Conservation (phyloP, 2,329 filamentous ascomycete genomes). For the Penicillium sp. region DNA sequence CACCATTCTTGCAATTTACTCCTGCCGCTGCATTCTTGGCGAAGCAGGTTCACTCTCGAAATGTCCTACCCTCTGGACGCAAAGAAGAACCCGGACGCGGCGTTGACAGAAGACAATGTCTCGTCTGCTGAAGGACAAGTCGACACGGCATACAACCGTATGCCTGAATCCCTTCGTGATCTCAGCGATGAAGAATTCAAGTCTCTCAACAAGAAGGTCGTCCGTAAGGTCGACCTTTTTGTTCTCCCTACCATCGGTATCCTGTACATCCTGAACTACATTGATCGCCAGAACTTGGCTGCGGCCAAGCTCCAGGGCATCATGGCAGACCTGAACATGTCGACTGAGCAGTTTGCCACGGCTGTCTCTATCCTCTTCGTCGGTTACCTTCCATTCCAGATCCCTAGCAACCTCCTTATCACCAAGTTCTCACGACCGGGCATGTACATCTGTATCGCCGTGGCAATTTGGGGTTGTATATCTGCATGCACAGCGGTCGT, state of each 20-base stretch:
- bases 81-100: slow-evolving; percentile 17
- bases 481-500: slow-evolving; percentile 59
- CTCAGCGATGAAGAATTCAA: slow-evolving; percentile 26
- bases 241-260: slow-evolving; percentile 37
- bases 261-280: slow-evolving; percentile 46
- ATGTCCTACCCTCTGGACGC: slow-evolving; percentile 17
- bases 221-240: slow-evolving; percentile 35
- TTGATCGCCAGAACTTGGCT: slow-evolving; percentile 43
- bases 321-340: slow-evolving; percentile 43
- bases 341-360: slow-evolving; percentile 36
- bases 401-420: slow-evolving; percentile 54
- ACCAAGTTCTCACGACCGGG: slow-evolving; percentile 55
- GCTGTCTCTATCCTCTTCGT: slow-evolving; percentile 31
- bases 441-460: slow-evolving; percentile 55
- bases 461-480: slow-evolving; percentile 63
- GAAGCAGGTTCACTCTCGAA: background rate
- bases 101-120: slow-evolving; percentile 16
- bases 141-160: slow-evolving; percentile 18
- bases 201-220: slow-evolving; percentile 24
- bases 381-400: slow-evolving; percentile 32
- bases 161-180: slow-evolving; percentile 28
- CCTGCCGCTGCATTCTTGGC: background rate
- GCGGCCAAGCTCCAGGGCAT: slow-evolving; percentile 46
- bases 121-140: slow-evolving; percentile 29
- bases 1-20: background rate